Evolutionary conservation across 495 filamentous ascomycete species (phyloP).

Genomic region (Aspergillus avenaceus): DNA sequence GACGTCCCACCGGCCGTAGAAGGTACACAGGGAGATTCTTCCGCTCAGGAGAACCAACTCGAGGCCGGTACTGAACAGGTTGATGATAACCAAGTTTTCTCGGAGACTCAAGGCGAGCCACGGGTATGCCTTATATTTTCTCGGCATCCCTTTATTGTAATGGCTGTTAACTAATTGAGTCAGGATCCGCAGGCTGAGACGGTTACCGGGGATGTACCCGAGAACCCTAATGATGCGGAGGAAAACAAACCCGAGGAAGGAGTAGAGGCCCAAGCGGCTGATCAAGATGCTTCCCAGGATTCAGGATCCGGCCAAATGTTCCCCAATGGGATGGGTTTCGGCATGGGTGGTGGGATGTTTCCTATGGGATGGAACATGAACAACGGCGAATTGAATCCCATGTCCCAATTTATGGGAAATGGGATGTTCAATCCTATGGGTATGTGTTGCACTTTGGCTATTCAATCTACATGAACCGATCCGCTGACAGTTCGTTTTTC

Average conservation of each 20-base stretch:
- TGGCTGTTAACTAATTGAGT: too few relatives aligned
- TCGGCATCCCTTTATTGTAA: too few relatives aligned
- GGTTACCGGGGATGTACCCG: not conserved
- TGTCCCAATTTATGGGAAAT: constrained; percentile 68
- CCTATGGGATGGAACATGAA: constrained; percentile 63
- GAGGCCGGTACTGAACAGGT: not conserved
- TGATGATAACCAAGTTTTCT: constrained; percentile 8
- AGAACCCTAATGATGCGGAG: constrained; percentile 8
- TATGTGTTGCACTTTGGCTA: constrained; percentile 42
- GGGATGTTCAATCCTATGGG: constrained; percentile 74
- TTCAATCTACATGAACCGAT: not conserved
- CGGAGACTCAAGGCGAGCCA: constrained; percentile 20
- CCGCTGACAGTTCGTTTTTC: constrained; percentile 9
- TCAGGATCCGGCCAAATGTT: constrained; percentile 12
- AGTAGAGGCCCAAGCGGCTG: constrained; percentile 15
- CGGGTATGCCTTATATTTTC: not conserved
- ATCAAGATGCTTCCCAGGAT: constrained; percentile 19
- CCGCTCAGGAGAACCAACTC: constrained; percentile 1
- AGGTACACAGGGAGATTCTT: constrained; percentile 5
- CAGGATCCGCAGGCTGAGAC: constrained; percentile 8
- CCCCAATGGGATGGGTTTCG: constrained; percentile 23
- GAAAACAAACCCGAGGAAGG: constrained; percentile 13
- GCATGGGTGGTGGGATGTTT: constrained; percentile 45
- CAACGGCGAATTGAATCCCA: constrained; percentile 65
- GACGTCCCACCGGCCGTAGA: constrained; percentile 3